phyloP scores from a whole-genome alignment of 208 protist genomes.

The Leishmania gerbilli region DNA sequence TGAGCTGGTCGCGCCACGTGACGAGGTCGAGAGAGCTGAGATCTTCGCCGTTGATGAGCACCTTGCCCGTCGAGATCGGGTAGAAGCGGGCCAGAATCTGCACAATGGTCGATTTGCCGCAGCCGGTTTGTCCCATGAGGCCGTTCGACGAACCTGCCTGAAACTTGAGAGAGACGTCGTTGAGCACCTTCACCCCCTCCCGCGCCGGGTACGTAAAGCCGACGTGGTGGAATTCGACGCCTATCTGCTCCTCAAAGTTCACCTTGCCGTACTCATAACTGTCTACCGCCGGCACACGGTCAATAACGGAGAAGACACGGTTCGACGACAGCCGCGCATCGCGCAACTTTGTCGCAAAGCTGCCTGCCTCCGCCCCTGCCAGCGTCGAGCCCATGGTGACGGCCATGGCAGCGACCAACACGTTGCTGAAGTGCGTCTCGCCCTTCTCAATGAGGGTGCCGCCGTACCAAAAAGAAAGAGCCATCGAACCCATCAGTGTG shows the following conservation, averaged over 20 bases:
- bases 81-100: slow-evolving; percentile 73
- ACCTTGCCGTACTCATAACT: slow-evolving; percentile 41
- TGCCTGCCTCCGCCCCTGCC: slow-evolving; percentile 62
- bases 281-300: slow-evolving; percentile 71
- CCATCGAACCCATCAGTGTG: slow-evolving; percentile 51
- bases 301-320: slow-evolving; percentile 75
- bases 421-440: slow-evolving; percentile 64
- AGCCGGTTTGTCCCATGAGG: slow-evolving; percentile 89
- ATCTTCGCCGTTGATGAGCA: slow-evolving; percentile 48
- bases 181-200: slow-evolving; percentile 50
- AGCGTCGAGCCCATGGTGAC: slow-evolving; percentile 62
- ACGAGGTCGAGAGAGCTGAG: slow-evolving; percentile 42
- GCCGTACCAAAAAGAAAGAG: slow-evolving; percentile 85
- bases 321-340: slow-evolving; percentile 51
- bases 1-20: slow-evolving; percentile 59
- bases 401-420: slow-evolving; percentile 58
- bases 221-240: slow-evolving; percentile 51
- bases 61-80: slow-evolving; percentile 38
- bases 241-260: slow-evolving; percentile 44
- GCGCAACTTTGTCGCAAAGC: slow-evolving; percentile 61
- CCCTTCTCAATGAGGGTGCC: slow-evolving; percentile 68
- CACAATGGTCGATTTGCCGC: slow-evolving; percentile 87
- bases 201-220: slow-evolving; percentile 69
- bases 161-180: slow-evolving; percentile 43
- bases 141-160: slow-evolving; percentile 53